A percentile compares a stretch with the other conserved stretches of the same genome.
Evolutionary conservation across 352 stramenopile genomes (phyloP).

Genomic region (Phytophthora citricola): DNA sequence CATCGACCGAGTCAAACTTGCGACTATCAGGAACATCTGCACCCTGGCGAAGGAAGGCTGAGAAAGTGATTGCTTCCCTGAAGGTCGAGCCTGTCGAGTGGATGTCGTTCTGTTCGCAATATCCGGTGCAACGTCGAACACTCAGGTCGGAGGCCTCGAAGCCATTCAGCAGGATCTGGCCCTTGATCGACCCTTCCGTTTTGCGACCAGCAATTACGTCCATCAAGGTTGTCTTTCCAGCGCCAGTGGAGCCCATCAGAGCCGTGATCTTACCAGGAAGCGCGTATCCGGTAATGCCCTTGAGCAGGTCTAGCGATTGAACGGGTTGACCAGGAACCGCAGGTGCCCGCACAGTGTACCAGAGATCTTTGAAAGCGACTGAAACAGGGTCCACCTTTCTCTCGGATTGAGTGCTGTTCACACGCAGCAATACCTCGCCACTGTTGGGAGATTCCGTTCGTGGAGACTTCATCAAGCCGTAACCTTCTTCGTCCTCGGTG

Average conservation of each 20-base stretch:
- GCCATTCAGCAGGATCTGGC: constrained; percentile 74
- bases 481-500: constrained; percentile 18
- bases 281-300: constrained; percentile 63
- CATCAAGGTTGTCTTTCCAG: constrained; percentile 95
- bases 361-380: constrained; percentile 64
- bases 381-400: constrained; percentile 49
- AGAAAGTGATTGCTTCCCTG: constrained; percentile 93
- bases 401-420: constrained; percentile 25
- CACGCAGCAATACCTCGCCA: constrained; percentile 36
- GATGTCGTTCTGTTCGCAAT: constrained; percentile 91
- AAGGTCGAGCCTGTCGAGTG: constrained; percentile 92
- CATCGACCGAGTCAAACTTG: constrained; percentile 65
- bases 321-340: constrained; percentile 39
- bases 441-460: constrained; percentile 10
- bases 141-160: constrained; percentile 55
- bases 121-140: constrained; percentile 66
- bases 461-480: constrained; percentile 38
- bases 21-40: constrained; percentile 40
- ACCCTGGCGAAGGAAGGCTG: constrained; percentile 82
- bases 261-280: constrained; percentile 68
- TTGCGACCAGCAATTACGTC: constrained; percentile 96
- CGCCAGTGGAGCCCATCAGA: constrained; percentile 76
- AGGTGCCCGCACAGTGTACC: constrained; percentile 59
- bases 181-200: constrained; percentile 68
- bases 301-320: constrained; percentile 55